Percentiles rank a stretch among this genome's conserved stretches.
phyloP scores from a whole-genome alignment of 768 basidiomycete species.

The Roridomyces roridus region DNA sequence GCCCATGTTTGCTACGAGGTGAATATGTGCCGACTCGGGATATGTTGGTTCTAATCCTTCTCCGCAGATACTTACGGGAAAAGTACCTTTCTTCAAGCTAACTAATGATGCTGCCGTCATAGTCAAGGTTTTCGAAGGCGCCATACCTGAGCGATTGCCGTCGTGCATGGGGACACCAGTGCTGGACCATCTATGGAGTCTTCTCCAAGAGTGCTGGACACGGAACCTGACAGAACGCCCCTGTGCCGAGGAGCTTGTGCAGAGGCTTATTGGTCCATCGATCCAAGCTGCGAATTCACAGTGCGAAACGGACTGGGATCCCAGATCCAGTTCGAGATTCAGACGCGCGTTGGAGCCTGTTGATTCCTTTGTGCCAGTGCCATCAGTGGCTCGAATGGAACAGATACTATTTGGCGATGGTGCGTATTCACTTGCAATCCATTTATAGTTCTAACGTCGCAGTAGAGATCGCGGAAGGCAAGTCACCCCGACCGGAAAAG shows the following conservation, averaged over 20 bases:
- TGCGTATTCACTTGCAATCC: too few relatives aligned
- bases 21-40: too few relatives aligned
- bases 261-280: not conserved
- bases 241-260: conserved; percentile 2
- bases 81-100: conserved; percentile 8
- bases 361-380: too few relatives aligned
- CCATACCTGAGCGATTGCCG: not conserved
- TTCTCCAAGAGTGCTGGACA: conserved; percentile 10
- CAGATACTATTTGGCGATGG: too few relatives aligned
- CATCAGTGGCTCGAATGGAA: too few relatives aligned
- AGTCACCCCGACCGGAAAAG: too few relatives aligned
- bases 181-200: conserved; percentile 5
- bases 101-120: conserved; percentile 11
- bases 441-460: too few relatives aligned
- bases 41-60: not conserved
- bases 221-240: not conserved
- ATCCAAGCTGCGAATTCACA: conserved; percentile 10
- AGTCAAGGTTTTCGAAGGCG: not conserved
- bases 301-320: conserved; percentile 12
- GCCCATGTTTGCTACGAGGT: conserved; percentile 47
- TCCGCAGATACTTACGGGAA: conserved; percentile 10
- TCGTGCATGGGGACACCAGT: not conserved
- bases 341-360: not conserved
- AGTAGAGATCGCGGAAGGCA: too few relatives aligned
- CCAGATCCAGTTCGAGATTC: conserved; percentile 9